These are phyloP conservation scores for Amphibolis antarctica DNA, from an alignment of 106 monocot genomes.

Conservation along the genomic window DNA sequence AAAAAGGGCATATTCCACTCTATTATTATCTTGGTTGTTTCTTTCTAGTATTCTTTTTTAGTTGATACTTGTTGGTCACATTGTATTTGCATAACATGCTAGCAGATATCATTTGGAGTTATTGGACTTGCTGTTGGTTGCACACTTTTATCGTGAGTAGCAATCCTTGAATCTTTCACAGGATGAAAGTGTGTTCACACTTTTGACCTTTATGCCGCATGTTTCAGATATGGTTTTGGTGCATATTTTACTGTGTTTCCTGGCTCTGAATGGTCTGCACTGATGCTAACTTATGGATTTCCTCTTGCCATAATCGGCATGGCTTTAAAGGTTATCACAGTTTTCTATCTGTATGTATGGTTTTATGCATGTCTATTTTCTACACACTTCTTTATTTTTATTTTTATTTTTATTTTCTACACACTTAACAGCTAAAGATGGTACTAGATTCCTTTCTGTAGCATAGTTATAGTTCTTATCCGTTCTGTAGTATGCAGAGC, in stretches of 20 bases:
- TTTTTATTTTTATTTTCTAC: too few species aligned
- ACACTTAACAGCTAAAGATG: too few species aligned
- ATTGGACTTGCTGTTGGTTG: constrained; percentile 69
- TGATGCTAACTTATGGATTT: constrained; percentile 98
- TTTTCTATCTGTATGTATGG: neutral
- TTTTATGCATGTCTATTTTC: too few species aligned
- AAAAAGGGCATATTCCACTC: too few species aligned
- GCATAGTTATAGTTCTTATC: neutral
- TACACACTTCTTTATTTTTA: too few species aligned
- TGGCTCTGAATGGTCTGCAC: constrained; percentile 96
- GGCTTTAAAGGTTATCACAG: constrained; percentile 73
- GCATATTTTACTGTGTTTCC: constrained; percentile 90
- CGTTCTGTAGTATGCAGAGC: constrained; percentile 80
- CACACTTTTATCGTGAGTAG: constrained; percentile 75
- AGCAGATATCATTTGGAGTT: constrained; percentile 78
- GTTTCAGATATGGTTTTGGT: constrained; percentile 82
- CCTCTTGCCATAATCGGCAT: constrained; percentile 97
- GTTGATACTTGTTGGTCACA: too few species aligned
- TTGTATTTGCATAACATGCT: constrained; percentile 5
- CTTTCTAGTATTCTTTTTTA: too few species aligned
- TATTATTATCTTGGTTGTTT: too few species aligned
- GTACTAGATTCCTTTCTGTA: neutral
- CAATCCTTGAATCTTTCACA: neutral
- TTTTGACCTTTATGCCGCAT: neutral
- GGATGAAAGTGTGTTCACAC: neutral